phyloP scores from a whole-genome alignment of 768 basidiomycete genomes.

The Cyathus striatus region DNA sequence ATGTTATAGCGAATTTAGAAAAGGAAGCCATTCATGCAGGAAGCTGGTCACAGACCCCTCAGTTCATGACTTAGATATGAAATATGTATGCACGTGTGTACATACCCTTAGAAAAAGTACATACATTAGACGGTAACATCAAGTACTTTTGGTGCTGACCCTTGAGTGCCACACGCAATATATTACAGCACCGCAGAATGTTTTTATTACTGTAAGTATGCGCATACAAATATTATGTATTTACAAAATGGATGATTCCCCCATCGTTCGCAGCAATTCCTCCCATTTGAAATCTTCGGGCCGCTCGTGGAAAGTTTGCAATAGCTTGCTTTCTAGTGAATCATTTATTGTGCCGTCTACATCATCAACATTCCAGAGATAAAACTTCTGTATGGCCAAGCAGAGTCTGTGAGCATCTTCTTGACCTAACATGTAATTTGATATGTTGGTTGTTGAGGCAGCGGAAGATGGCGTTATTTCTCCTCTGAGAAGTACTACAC shows the following conservation, averaged over 20 bases:
- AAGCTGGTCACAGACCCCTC: constrained; percentile 32
- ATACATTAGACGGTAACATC: too few relatives aligned
- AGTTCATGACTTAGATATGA: too few relatives aligned
- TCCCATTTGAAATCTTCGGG: constrained; percentile 83
- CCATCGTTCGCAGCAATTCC: constrained; percentile 66
- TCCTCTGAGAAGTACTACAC: constrained; percentile 81
- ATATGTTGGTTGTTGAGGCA: constrained; percentile 38
- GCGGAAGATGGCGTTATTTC: constrained; percentile 76
- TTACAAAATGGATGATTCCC: too few relatives aligned
- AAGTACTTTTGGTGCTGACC: too few relatives aligned
- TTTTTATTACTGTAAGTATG: too few relatives aligned
- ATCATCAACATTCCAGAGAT: constrained; percentile 49
- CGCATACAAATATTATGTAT: too few relatives aligned
- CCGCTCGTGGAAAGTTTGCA: constrained; percentile 72
- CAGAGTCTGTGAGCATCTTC: constrained; percentile 82
- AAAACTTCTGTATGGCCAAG: constrained; percentile 81
- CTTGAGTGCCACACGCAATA: too few relatives aligned
- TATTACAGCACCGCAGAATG: too few relatives aligned
- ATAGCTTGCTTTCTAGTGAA: constrained; percentile 40
- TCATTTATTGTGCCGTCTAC: constrained; percentile 19
- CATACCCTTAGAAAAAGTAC: too few relatives aligned
- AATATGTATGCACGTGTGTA: too few relatives aligned
- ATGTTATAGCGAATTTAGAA: constrained; percentile 43
- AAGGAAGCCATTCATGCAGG: constrained; percentile 35
- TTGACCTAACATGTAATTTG: constrained; percentile 65